Conservation (phyloP, 2,329 filamentous ascomycete species). For the Fusarium sp. region DNA sequence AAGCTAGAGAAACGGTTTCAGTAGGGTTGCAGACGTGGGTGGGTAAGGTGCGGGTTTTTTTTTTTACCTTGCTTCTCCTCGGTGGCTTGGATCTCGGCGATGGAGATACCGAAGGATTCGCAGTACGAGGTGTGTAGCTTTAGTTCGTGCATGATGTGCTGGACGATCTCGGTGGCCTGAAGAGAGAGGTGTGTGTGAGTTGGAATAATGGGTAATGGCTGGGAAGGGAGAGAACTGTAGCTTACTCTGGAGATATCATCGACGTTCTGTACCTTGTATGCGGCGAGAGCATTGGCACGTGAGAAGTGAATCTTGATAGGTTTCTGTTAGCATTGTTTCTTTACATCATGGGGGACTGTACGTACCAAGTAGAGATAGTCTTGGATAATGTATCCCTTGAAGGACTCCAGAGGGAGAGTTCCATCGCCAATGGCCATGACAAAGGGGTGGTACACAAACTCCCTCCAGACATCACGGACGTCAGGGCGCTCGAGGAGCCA, state of each 20-base stretch:
- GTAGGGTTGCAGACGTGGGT: background rate
- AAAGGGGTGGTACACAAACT: conserved; percentile 85
- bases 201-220: no score
- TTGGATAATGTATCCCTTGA: conserved; percentile 90
- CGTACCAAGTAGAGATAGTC: conserved; percentile 89
- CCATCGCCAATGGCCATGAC: conserved; percentile 81
- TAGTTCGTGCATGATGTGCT: conserved; percentile 83
- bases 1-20: conserved; percentile 58
- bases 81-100: conserved; percentile 75
- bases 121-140: conserved; percentile 86
- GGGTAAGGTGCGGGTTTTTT: conserved; percentile 7
- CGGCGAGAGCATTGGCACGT: conserved; percentile 83
- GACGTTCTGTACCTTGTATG: conserved; percentile 84
- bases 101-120: conserved; percentile 79
- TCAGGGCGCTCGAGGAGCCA: conserved; percentile 82
- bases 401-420: conserved; percentile 77
- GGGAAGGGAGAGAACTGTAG: no score
- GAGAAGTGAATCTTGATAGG: conserved; percentile 79
- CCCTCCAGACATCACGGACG: conserved; percentile 78
- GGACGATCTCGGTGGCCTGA: conserved; percentile 68
- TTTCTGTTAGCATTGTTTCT: background rate
- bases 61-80: conserved; percentile 81
- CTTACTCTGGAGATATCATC: conserved; percentile 75
- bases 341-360: background rate
- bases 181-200: background rate